These are phyloP conservation scores for Herpetospermum pedunculosum DNA, from an alignment of 306 rosid genomes.

Conservation along the genomic window DNA sequence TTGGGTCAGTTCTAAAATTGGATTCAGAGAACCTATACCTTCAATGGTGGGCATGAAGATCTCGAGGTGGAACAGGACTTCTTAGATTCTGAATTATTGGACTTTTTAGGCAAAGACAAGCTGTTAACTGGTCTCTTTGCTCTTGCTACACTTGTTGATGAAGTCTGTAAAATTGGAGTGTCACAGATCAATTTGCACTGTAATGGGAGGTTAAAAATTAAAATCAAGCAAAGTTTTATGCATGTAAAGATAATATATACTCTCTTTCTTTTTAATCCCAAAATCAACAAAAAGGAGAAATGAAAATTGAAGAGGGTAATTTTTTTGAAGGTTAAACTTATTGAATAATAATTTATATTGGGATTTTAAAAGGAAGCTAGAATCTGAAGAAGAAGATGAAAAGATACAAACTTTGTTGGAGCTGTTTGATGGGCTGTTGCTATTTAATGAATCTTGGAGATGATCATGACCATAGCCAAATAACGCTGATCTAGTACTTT, in stretches of 20 bases:
- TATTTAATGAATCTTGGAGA: constrained; percentile 17
- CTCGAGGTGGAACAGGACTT: constrained; percentile 17
- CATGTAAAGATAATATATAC: not conserved
- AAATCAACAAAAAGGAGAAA: not conserved
- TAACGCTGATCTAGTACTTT: not conserved
- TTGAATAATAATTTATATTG: too few relatives aligned
- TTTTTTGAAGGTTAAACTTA: too few relatives aligned
- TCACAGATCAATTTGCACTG: not conserved
- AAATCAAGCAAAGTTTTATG: not conserved
- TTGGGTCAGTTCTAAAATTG: not conserved
- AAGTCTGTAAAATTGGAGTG: not conserved
- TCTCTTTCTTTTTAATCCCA: not conserved
- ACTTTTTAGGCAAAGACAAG: constrained; percentile 13
- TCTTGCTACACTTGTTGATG: constrained; percentile 8
- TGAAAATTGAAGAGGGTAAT: not conserved
- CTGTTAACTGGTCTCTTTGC: constrained; percentile 13
- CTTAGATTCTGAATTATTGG: constrained; percentile 18
- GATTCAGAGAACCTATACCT: constrained; percentile 11
- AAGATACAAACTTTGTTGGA: constrained; percentile 11
- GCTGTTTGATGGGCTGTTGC: constrained; percentile 32
- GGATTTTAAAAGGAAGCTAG: not conserved
- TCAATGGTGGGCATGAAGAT: constrained; percentile 30
- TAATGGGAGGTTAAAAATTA: not conserved
- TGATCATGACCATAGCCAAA: constrained; percentile 20
- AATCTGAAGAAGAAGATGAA: not conserved